Conservation (phyloP, 2,329 filamentous ascomycete genomes). For the Hypomyces perniciosus region DNA sequence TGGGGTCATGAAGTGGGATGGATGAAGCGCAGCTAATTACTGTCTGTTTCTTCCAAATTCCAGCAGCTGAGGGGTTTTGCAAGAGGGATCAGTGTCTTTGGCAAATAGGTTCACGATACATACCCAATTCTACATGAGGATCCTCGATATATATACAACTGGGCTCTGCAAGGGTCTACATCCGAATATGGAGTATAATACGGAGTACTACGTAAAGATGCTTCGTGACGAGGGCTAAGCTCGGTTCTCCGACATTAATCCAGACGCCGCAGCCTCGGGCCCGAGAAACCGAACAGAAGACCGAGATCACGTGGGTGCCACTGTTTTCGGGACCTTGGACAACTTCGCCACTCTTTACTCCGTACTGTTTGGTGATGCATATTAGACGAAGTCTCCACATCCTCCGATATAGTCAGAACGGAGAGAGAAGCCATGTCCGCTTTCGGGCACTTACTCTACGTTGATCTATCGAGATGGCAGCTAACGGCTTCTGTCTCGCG, state of each 20-base stretch:
- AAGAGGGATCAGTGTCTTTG: too few relatives aligned
- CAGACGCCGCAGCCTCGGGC: background rate
- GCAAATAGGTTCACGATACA: too few relatives aligned
- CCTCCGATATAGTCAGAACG: background rate
- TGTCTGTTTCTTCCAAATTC: background rate
- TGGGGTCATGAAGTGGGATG: background rate
- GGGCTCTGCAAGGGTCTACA: background rate
- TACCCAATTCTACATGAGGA: too few relatives aligned
- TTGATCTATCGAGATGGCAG: background rate
- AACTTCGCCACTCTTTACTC: too few relatives aligned
- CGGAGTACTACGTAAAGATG: background rate
- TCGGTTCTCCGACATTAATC: slow-evolving; percentile 8
- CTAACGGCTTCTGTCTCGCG: too few relatives aligned
- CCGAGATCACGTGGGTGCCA: background rate
- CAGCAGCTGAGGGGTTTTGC: too few relatives aligned
- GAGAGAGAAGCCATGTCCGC: background rate
- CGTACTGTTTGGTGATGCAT: too few relatives aligned
- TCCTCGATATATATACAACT: too few relatives aligned
- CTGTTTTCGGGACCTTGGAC: background rate
- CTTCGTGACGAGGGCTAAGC: background rate
- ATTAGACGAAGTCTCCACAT: too few relatives aligned
- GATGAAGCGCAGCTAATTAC: background rate
- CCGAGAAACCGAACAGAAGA: slow-evolving; percentile 1
- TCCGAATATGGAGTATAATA: background rate
- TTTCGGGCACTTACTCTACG: background rate